Evolutionary conservation across 2,329 filamentous ascomycete species (phyloP).

Genomic region (Fusarium sp.): DNA sequence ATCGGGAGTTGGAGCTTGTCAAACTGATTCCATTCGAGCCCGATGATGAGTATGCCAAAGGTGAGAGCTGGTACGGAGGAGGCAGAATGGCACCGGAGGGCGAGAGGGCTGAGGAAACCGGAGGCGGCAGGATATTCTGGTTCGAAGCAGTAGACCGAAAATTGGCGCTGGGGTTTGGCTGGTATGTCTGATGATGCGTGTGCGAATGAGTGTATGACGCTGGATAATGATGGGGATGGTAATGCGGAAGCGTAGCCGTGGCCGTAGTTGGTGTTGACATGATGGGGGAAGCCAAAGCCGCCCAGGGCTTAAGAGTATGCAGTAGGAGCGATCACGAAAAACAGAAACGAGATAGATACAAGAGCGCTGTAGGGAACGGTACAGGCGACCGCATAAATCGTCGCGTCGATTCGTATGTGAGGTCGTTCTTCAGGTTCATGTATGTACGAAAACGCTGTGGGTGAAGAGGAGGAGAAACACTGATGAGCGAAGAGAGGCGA

Average conservation of each 20-base stretch:
- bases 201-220: slow-evolving; percentile 62
- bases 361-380: slow-evolving; percentile 41
- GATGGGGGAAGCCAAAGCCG: slow-evolving; percentile 47
- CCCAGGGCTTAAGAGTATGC: slow-evolving; percentile 35
- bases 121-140: slow-evolving; percentile 51
- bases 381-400: slow-evolving; percentile 30
- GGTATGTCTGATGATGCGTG: slow-evolving; percentile 51
- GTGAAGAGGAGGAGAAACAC: slow-evolving; percentile 38
- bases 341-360: slow-evolving; percentile 18
- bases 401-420: slow-evolving; percentile 37
- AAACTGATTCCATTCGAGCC: slow-evolving; percentile 52
- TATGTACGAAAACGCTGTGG: slow-evolving; percentile 28
- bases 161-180: slow-evolving; percentile 47
- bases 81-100: slow-evolving; percentile 46
- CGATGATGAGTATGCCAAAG: slow-evolving; percentile 51
- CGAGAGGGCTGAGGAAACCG: slow-evolving; percentile 46
- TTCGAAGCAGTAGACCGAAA: slow-evolving; percentile 49
- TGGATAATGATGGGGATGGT: slow-evolving; percentile 75
- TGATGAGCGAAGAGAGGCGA: slow-evolving; percentile 42
- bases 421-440: slow-evolving; percentile 22
- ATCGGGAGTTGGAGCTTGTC: slow-evolving; percentile 49
- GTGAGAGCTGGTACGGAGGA: slow-evolving; percentile 49
- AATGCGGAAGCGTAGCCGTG: slow-evolving; percentile 78
- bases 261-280: slow-evolving; percentile 89
- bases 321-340: slow-evolving; percentile 28